Evolutionary conservation across 108 stramenopile genomes (phyloP).

Genomic region (Nannochloropsis salina): DNA sequence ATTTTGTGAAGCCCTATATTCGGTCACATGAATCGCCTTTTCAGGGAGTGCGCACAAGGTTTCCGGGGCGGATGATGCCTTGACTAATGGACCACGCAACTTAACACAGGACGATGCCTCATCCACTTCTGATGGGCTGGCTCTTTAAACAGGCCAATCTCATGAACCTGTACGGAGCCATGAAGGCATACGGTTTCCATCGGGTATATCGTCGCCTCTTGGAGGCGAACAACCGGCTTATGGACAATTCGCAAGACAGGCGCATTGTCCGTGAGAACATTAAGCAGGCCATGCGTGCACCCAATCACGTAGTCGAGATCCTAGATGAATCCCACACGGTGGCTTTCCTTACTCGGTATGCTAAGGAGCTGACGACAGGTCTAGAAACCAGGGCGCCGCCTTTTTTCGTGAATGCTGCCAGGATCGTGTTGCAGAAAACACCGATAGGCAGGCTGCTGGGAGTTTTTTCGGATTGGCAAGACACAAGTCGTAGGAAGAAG

Average conservation of each 20-base stretch:
- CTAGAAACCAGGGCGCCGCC: background rate
- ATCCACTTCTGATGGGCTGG: background rate
- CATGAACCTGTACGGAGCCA: background rate
- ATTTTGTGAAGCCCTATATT: no score
- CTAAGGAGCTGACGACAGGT: background rate
- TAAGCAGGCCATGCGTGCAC: conserved; percentile 3
- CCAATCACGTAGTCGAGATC: background rate
- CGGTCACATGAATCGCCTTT: no score
- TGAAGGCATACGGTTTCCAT: conserved; percentile 13
- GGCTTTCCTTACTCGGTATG: background rate
- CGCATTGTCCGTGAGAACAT: background rate
- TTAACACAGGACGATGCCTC: background rate
- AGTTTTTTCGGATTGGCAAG: background rate
- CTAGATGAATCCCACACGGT: conserved; percentile 12
- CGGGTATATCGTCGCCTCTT: background rate
- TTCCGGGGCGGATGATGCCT: no score
- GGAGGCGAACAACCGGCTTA: background rate
- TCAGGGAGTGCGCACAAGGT: no score
- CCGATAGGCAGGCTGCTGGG: background rate
- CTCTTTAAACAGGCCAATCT: conserved; percentile 12
- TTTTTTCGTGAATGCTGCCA: conserved; percentile 9
- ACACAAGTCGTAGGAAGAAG: background rate
- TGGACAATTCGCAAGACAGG: background rate
- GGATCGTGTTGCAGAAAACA: background rate
- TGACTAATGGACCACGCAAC: no score